Conservation (phyloP, 2,329 filamentous ascomycete species). For the Colletotrichum somersetense region DNA sequence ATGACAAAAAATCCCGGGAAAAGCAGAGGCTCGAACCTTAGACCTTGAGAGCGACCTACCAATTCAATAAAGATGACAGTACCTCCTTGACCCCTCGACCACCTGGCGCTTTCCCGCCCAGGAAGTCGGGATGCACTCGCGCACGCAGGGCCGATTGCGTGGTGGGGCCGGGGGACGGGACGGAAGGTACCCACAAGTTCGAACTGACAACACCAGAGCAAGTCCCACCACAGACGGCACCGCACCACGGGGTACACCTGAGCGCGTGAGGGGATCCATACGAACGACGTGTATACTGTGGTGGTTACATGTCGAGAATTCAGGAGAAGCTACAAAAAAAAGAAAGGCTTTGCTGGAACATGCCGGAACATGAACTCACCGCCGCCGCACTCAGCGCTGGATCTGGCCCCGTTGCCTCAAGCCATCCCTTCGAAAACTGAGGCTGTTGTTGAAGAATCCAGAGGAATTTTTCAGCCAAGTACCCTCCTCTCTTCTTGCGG, state of each 20-base stretch:
- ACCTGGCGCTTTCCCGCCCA: neutral
- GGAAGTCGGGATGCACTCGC: neutral
- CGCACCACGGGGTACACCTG: neutral
- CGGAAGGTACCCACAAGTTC: constrained; percentile 8
- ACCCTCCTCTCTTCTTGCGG: neutral
- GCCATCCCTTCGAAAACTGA: constrained; percentile 24
- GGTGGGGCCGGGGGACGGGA: constrained; percentile 1
- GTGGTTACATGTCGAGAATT: neutral
- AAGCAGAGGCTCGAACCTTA: neutral
- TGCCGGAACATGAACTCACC: constrained; percentile 11
- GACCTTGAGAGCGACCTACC: neutral
- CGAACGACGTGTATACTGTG: neutral
- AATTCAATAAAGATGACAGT: neutral
- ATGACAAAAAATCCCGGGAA: neutral
- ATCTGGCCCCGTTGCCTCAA: constrained; percentile 29
- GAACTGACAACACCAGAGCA: neutral
- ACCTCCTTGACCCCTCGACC: neutral
- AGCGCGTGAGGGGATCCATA: neutral
- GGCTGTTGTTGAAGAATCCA: neutral
- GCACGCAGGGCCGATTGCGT: neutral
- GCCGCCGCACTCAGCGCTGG: constrained; percentile 13
- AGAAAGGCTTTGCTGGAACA: constrained; percentile 8
- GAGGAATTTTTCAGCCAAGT: neutral
- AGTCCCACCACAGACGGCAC: neutral
- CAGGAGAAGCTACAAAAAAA: neutral